phyloP scores from a whole-genome alignment of 202 grass and related monocot species.

The Setaria italica region DNA sequence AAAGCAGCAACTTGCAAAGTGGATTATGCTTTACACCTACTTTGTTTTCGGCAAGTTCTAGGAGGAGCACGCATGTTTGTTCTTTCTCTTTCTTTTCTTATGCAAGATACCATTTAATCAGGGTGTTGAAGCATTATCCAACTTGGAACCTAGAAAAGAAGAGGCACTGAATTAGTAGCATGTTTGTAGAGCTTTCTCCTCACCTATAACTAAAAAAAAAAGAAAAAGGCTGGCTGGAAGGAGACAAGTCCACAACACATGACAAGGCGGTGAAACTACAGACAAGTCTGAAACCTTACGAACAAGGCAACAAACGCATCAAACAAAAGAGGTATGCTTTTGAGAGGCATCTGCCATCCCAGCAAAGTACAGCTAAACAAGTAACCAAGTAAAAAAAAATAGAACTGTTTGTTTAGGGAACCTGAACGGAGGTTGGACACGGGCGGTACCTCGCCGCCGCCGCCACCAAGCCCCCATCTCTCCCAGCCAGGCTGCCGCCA shows the following conservation, averaged over 20 bases:
- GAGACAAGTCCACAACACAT: constrained; percentile 32
- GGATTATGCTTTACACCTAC: not conserved
- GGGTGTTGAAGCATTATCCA: not conserved
- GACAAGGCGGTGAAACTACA: constrained; percentile 30
- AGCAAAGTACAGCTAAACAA: constrained; percentile 53
- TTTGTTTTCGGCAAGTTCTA: constrained; percentile 1
- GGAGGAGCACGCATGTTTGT: not conserved
- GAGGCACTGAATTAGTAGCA: not conserved
- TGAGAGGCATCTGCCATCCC: constrained; percentile 44
- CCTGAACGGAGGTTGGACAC: too few species aligned
- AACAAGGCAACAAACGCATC: constrained; percentile 45
- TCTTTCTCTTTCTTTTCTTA: not conserved
- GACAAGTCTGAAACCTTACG: constrained; percentile 41
- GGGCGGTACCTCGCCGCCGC: too few species aligned
- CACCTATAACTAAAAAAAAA: not conserved
- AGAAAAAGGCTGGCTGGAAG: not conserved
- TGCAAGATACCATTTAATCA: not conserved
- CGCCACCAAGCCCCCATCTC: too few species aligned
- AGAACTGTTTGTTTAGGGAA: too few species aligned
- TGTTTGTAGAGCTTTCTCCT: not conserved
- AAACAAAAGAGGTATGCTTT: constrained; percentile 55
- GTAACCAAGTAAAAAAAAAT: not conserved
- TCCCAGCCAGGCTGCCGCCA: too few species aligned
- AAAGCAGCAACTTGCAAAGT: not conserved
- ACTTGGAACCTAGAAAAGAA: not conserved